Base-by-base conservation (phyloP, 2,329 filamentous ascomycete species). In the Lecanosticta acicola region DNA sequence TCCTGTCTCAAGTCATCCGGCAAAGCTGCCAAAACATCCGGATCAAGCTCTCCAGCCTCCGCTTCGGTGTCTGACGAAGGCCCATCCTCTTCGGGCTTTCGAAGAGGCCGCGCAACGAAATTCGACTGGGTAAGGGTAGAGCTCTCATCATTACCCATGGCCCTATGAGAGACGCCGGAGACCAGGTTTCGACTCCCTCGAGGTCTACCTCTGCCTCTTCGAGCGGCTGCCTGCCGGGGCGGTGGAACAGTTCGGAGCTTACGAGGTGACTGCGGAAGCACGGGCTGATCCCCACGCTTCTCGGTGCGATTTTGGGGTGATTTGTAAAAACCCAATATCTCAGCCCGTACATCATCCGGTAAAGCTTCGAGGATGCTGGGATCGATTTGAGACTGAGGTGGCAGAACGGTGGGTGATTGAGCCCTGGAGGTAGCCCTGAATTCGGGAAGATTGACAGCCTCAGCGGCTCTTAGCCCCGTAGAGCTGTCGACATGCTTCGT, bases 281-380 rank as follows among this genome's bases (percentile, higher is more conserved):
- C 57, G 32, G 56, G 63, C 43, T 56, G 62, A 44, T 66, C 66
- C 55, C 59, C 52, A 37, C 54, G 50, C 43, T 59, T 59, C 32
- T 46, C 59, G 45, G 51, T 66, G 44, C 63, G 64, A 16, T 47
- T 59, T 45, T 49, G 66, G 43, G 64, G 65, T 20, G 50, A 44
- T 54, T 63, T 64, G 58, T 95, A 94, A 26, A 84, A 81, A 2
- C 79, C 82, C 7, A 96, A 68, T 0, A 97, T 74, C 66, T 97
- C 93, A 1, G 82, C 80, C 51, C 90, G 86, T 62, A 98, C 80
- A 51, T 95, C 88, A 32, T 85, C 81, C 0, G 93, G 93, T 1
- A 98, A 72, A 1, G 86, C 87, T 34, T 83, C 79, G 51, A 97
- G 84, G 1, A 89, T 85, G 34, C 91, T 87, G 0, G 81, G 82